A percentile compares a stretch with the other conserved stretches of the same genome.
Conservation (phyloP, 768 basidiomycete species). For the Podaxis sp. region DNA sequence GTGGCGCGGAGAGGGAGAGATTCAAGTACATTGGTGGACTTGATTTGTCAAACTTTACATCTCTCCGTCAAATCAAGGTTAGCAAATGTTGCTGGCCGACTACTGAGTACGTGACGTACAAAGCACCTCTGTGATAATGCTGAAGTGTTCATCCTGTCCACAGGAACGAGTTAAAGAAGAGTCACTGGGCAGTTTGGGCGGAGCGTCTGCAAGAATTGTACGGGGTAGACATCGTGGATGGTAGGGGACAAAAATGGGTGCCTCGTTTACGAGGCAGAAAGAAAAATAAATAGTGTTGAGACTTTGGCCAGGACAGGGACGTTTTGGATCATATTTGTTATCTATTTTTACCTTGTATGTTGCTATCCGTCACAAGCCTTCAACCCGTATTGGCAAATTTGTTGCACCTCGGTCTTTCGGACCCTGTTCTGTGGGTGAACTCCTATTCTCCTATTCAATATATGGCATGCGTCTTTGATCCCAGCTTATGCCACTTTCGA, state of each 20-base stretch:
- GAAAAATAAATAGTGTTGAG: not conserved
- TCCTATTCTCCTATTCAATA: no score
- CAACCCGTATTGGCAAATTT: not conserved
- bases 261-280: not conserved
- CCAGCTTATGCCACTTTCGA: no score
- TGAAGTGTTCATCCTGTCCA: not conserved
- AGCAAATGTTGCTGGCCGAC: not conserved
- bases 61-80: not conserved
- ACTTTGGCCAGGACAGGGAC: not conserved
- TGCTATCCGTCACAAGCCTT: no score
- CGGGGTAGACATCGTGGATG: not conserved
- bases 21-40: slow-evolving; percentile 7
- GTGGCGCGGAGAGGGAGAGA: slow-evolving; percentile 1
- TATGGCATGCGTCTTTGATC: no score
- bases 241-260: not conserved
- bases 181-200: slow-evolving; percentile 2
- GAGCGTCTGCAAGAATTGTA: slow-evolving; percentile 2
- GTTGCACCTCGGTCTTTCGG: not conserved
- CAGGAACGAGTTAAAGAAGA: slow-evolving; percentile 3
- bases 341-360: not conserved
- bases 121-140: not conserved
- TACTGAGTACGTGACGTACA: not conserved
- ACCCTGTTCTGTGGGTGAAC: no score
- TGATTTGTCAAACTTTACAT: slow-evolving; percentile 4
- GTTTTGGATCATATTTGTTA: not conserved